Conservation (phyloP, 441 rosid genomes). For the Bruguiera hainesii region DNA sequence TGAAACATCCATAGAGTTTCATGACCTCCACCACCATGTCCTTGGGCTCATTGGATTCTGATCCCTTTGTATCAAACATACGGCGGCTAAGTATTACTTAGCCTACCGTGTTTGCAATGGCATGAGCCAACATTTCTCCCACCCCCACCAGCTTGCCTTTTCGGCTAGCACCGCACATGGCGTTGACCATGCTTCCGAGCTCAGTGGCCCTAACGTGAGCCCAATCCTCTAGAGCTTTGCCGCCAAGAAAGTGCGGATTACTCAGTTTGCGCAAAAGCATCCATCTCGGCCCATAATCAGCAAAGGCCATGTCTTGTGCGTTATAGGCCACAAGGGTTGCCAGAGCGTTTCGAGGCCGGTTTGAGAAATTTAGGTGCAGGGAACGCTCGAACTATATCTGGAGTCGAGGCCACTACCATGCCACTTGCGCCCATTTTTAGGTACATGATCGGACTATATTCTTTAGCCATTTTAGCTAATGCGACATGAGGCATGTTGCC, state of each 20-base stretch:
- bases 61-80: slow-evolving; percentile 45
- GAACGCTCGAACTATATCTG: slow-evolving; percentile 47
- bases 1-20: slow-evolving; percentile 50
- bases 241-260: slow-evolving; percentile 57
- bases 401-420: slow-evolving; percentile 64
- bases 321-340: slow-evolving; percentile 48
- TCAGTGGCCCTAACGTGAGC: slow-evolving; percentile 30
- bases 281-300: slow-evolving; percentile 55
- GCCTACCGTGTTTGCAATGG: slow-evolving; percentile 56
- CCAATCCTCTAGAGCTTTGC: slow-evolving; percentile 56
- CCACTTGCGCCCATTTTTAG: slow-evolving; percentile 44
- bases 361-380: slow-evolving; percentile 49
- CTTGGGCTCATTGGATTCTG: slow-evolving; percentile 51
- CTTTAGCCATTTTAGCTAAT: slow-evolving; percentile 45
- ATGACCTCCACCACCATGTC: slow-evolving; percentile 71
- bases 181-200: slow-evolving; percentile 46
- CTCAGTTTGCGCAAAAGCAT: slow-evolving; percentile 49
- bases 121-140: slow-evolving; percentile 43
- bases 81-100: slow-evolving; percentile 48
- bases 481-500: slow-evolving; percentile 54
- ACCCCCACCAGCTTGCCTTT: slow-evolving; percentile 36
- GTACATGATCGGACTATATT: slow-evolving; percentile 50
- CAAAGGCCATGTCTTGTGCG: slow-evolving; percentile 55
- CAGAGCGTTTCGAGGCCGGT: slow-evolving; percentile 51
- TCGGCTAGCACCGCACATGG: slow-evolving; percentile 37